Evolutionary conservation across 2,329 filamentous ascomycete species (phyloP), one percentile per base, ranked within the genome.

Genomic region (Parastagonospora nodorum): DNA sequence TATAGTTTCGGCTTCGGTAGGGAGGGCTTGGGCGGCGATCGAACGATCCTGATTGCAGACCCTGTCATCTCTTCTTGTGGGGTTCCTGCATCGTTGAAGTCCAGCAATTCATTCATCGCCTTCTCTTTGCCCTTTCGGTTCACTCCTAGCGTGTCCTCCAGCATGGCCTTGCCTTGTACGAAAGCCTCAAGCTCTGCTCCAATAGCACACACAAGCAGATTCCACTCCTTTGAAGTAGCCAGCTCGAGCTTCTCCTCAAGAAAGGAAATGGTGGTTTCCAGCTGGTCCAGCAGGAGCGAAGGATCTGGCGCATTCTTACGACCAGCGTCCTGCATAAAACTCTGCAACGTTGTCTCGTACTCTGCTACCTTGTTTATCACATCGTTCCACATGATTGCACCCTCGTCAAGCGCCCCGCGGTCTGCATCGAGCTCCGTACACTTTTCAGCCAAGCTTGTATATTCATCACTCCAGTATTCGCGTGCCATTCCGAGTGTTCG

Each of bases 121-220:
- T 66, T 70, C 31, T 60, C 64, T 40, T 71, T 71, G 9, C 62
- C 63, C 48, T 69, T 69, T 14, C 50, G 52, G 41, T 53, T 61
- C 30, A 60, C 32, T 5, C 68, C 67, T 8, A 78, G 60, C 9
- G 73, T 67, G 9, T 72, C 66, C 33, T 75, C 66, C n/a, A 90
- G 73, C 36, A 90, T 77, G 2, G 77, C 71, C 58, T 81, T 80
- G 1, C 85, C 86, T 61, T 87, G 82, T 29, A 75, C 75, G 53
- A 89, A 86, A 2, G 87, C 86, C 51, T 88, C 85, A 1, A 89
- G 66, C 68, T 90, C 89, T 0, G 89, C 89, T 0, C 88, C 88
- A 30, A 93, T 85, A 9, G 88, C 88, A 44, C 84, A 89, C 4
- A 92, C 85, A 14, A 93, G 77, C 12, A 92, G 74, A 49, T 88